Evolutionary conservation across 129 eudicot species (phyloP), one percentile per base, ranked within the genome.

Genomic region (Tanacetum coccineum): DNA sequence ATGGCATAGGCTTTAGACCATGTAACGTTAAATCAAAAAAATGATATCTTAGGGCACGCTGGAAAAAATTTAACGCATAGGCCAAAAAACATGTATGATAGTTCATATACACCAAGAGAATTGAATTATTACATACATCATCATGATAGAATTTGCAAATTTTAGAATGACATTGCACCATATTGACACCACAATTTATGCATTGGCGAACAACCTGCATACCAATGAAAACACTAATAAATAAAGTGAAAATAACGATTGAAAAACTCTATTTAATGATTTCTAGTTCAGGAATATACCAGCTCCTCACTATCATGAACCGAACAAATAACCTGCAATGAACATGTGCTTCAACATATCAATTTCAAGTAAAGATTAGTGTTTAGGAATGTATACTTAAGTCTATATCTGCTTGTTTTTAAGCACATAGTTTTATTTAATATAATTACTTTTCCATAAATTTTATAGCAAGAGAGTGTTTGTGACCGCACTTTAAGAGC

Each of bases 231-330:
- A 19, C 61, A 25, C 20, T 47, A 19, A 10, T 67, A 49, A 75
- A 67, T 40, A 15, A 62, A 59, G 48, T 9, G 25, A 74, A 59
- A 66, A 72, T 66, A 13, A 75, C 54, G 42, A n/a, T 4, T 7
- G 3, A 42, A 19, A 74, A 44, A 70, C 32, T 15, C 40, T 6
- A 59, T 14, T n/a, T 52, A 59, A 75, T 75, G 32, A 44, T 28
- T 49, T 22, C 68, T 9, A 52, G 11, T 28, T 76, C 64, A 22
- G 22, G 69, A 3, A 83, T 77, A 76, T 84, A 92, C 96, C 52
- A 90, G 99, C 77, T 89, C 96, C 68, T 93, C 99, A 18, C 96
- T 84, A 78, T 93, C 96, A 79, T 95, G 89, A 73, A 93, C 95
- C 42, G 81, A 74, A 81, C 99, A 93, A 44, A 89, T 82, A 57